These are phyloP conservation scores for Pichia cephalocereana DNA, from an alignment of 805 yeast genomes.

Conservation along the genomic window DNA sequence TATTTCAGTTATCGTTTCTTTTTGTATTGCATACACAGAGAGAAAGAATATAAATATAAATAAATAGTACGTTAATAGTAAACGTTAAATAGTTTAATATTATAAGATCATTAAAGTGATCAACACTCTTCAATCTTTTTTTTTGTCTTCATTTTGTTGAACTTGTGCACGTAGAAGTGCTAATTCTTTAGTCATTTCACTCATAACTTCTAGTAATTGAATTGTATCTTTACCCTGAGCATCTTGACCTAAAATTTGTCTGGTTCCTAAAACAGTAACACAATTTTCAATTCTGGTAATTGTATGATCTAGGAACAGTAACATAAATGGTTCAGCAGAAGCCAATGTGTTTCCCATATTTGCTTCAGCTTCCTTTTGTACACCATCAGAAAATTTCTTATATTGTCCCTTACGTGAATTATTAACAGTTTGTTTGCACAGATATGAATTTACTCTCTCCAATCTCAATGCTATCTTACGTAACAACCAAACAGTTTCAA, in stretches of 20 bases:
- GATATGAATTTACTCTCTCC: constrained; percentile 46
- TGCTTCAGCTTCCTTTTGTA: constrained; percentile 13
- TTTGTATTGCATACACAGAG: no score
- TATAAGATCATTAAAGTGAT: not conserved
- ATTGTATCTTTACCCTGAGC: not conserved
- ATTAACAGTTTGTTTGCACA: constrained; percentile 19
- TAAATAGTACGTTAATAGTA: no score
- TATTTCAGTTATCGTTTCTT: no score
- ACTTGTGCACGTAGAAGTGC: not conserved
- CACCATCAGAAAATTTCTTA: constrained; percentile 9
- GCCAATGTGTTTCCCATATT: constrained; percentile 8
- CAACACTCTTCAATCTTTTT: not conserved
- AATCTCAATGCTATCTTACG: constrained; percentile 47
- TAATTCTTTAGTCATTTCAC: constrained; percentile 6
- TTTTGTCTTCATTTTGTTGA: not conserved
- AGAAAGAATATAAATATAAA: no score
- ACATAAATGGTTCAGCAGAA: constrained; percentile 33
- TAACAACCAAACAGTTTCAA: constrained; percentile 28
- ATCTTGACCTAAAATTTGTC: constrained; percentile 15
- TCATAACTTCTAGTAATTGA: constrained; percentile 4
- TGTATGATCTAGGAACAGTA: constrained; percentile 52
- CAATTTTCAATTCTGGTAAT: constrained; percentile 62
- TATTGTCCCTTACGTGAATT: constrained; percentile 28
- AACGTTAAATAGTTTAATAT: no score
- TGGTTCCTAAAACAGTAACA: constrained; percentile 34